These are phyloP conservation scores for Cercospora zeina DNA, from an alignment of 2,329 filamentous ascomycete species.

Conservation along the genomic window DNA sequence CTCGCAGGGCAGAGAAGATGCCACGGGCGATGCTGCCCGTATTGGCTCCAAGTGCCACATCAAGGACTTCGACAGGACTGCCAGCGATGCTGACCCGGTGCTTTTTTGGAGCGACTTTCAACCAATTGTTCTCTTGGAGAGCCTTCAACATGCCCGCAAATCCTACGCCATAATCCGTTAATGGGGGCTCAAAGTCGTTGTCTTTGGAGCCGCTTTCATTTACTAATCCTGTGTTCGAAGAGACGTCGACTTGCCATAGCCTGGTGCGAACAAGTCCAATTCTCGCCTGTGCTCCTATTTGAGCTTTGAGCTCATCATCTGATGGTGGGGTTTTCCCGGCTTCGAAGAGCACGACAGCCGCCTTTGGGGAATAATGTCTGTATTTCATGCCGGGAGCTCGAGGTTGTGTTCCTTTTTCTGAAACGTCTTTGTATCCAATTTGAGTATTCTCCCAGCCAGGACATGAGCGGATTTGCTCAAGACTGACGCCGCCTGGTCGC, in stretches of 20 bases:
- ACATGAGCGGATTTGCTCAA: conserved; percentile 73
- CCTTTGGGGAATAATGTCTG: conserved; percentile 92
- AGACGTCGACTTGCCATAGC: conserved; percentile 36
- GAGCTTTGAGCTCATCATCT: conserved; percentile 36
- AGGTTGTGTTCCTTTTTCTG: conserved; percentile 65
- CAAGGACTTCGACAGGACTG: conserved; percentile 52
- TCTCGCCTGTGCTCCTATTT: conserved; percentile 30
- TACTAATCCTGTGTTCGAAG: conserved; percentile 19
- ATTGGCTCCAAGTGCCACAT: conserved; percentile 71
- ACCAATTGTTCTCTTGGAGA: conserved; percentile 23
- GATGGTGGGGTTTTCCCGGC: conserved; percentile 44
- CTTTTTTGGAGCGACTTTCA: conserved; percentile 11
- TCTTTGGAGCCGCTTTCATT: not conserved
- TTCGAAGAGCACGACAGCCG: conserved; percentile 72
- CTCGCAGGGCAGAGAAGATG: conserved; percentile 81
- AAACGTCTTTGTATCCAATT: conserved; percentile 76
- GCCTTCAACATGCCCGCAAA: conserved; percentile 34
- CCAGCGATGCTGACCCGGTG: conserved; percentile 16
- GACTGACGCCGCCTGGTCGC: conserved; percentile 80
- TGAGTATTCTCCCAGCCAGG: conserved; percentile 78
- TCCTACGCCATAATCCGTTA: conserved; percentile 32
- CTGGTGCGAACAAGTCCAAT: conserved; percentile 47
- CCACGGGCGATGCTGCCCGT: conserved; percentile 77
- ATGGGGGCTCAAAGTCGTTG: not conserved
- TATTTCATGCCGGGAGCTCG: conserved; percentile 98